phyloP scores from a whole-genome alignment of 805 yeast genomes.

The Teunomyces panamensis region DNA sequence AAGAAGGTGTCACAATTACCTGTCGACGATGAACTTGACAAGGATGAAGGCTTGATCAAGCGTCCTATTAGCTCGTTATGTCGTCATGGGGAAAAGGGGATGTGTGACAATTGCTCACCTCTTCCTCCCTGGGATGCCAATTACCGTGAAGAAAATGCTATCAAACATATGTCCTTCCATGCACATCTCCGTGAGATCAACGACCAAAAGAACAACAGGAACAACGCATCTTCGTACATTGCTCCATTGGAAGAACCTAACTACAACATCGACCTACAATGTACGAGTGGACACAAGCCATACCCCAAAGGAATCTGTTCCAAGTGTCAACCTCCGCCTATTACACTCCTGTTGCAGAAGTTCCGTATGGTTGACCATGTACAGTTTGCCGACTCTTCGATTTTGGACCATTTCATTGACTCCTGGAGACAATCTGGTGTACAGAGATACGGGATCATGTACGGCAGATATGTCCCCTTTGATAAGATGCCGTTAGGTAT shows the following conservation, averaged over 20 bases:
- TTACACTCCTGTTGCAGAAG: conserved; percentile 83
- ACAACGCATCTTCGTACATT: conserved; percentile 61
- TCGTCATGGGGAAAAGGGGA: conserved; percentile 87
- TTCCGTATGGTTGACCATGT: conserved; percentile 98
- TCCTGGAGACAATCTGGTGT: conserved; percentile 87
- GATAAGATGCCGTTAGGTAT: conserved; percentile 88
- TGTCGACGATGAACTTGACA: conserved; percentile 66
- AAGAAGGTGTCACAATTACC: conserved; percentile 25
- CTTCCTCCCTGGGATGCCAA: conserved; percentile 90
- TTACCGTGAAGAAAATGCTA: conserved; percentile 69
- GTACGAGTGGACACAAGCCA: conserved; percentile 81
- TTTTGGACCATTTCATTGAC: conserved; percentile 82
- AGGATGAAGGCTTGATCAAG: conserved; percentile 66
- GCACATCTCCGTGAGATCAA: conserved; percentile 74
- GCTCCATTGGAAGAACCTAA: conserved; percentile 75
- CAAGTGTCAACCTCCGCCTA: conserved; percentile 94
- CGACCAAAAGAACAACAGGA: conserved; percentile 60
- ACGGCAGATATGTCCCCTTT: conserved; percentile 77
- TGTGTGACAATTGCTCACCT: conserved; percentile 97
- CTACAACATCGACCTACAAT: conserved; percentile 59
- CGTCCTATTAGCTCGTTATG: conserved; percentile 65
- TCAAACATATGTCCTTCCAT: conserved; percentile 87
- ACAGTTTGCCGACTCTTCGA: conserved; percentile 72
- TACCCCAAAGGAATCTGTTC: conserved; percentile 96
- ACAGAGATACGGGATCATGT: conserved; percentile 82